Evolutionary conservation across 2,329 filamentous ascomycete species (phyloP).

Genomic region (Colletotrichum incanum): DNA sequence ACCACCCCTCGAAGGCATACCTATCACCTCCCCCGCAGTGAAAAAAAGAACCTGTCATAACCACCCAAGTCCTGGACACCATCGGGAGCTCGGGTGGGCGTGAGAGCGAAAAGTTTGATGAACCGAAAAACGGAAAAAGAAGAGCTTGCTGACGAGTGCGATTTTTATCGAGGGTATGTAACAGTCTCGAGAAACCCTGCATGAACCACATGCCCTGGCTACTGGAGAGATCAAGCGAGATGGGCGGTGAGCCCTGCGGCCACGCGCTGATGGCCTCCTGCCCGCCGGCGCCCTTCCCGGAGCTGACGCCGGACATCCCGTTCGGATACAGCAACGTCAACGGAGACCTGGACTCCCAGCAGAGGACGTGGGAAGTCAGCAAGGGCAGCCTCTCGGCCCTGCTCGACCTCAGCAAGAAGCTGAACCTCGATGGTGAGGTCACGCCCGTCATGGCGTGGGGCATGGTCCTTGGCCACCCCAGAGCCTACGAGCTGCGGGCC

Average conservation of each 20-base stretch:
- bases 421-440: conserved; percentile 90
- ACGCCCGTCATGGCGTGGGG: conserved; percentile 97
- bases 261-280: conserved; percentile 96
- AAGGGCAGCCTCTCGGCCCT: conserved; percentile 85
- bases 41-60: conserved; percentile 27
- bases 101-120: conserved; percentile 25
- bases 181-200: conserved; percentile 91
- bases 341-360: conserved; percentile 63
- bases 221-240: conserved; percentile 71
- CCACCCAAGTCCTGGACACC: conserved; percentile 36
- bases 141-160: conserved; percentile 62
- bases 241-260: conserved; percentile 81
- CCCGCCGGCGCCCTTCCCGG: conserved; percentile 77
- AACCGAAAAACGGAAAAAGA: conserved; percentile 42
- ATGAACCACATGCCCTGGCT: conserved; percentile 91
- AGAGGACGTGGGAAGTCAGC: conserved; percentile 85
- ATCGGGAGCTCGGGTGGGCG: conserved; percentile 35
- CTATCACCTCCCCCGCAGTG: conserved; percentile 75
- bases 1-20: conserved; percentile 74
- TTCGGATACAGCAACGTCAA: conserved; percentile 65
- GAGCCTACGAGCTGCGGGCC: conserved; percentile 75
- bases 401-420: conserved; percentile 85
- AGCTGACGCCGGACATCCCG: conserved; percentile 65
- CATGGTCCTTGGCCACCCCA: conserved; percentile 81
- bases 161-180: conserved; percentile 55